Conservation (phyloP, 2,329 filamentous ascomycete species). For the Clarireedia paspali region DNA sequence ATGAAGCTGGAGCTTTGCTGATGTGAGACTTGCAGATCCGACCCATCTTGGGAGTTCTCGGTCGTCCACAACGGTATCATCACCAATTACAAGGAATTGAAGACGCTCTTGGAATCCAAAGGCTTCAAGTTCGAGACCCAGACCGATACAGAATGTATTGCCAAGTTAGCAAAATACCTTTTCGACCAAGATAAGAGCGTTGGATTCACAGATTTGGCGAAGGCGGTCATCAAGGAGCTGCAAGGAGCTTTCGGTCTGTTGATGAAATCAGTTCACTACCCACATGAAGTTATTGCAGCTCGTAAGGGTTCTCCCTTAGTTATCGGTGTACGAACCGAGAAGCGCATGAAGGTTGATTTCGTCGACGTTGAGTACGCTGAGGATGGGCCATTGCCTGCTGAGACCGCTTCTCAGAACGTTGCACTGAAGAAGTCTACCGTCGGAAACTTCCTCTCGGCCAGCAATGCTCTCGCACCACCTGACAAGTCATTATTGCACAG, state of each 20-base stretch:
- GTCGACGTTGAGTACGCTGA: constrained; percentile 97
- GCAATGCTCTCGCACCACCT: constrained; percentile 71
- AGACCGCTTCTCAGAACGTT: constrained; percentile 92
- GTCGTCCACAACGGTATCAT: constrained; percentile 99
- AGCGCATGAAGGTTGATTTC: constrained; percentile 99
- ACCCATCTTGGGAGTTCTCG: constrained; percentile 90
- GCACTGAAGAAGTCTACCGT: constrained; percentile 82
- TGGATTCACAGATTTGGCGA: constrained; percentile 92
- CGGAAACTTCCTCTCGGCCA: constrained; percentile 58
- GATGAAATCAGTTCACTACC: constrained; percentile 97
- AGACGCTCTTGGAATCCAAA: constrained; percentile 85
- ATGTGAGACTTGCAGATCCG: constrained; percentile 54
- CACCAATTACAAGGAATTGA: constrained; percentile 99
- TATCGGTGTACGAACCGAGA: constrained; percentile 91
- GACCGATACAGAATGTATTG: constrained; percentile 98
- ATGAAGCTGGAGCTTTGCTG: constrained; percentile 9
- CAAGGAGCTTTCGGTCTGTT: constrained; percentile 96
- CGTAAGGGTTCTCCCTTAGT: constrained; percentile 97
- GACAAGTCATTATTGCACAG: constrained; percentile 98
- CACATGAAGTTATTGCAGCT: constrained; percentile 94
- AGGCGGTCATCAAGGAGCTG: constrained; percentile 96
- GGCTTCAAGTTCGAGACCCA: constrained; percentile 99
- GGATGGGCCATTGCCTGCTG: constrained; percentile 73
- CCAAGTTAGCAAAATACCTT: constrained; percentile 97
- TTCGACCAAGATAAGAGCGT: constrained; percentile 91